A percentile compares a stretch with the other conserved stretches of the same genome.
These are phyloP conservation scores for Aspergillus biplanus DNA, from an alignment of 495 filamentous ascomycete species.

Conservation along the genomic window DNA sequence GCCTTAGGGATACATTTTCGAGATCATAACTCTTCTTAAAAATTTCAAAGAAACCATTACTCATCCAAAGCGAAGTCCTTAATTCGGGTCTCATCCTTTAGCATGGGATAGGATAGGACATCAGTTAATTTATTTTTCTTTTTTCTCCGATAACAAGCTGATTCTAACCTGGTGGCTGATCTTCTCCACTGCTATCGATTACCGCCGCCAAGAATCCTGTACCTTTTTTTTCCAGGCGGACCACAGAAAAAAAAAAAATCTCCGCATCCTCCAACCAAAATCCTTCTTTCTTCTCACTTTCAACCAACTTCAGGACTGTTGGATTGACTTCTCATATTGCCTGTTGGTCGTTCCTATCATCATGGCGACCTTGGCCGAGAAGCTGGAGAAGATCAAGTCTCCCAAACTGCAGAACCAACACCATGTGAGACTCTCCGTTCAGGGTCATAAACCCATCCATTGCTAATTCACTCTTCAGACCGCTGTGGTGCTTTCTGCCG, in stretches of 20 bases:
- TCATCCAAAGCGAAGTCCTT: neutral
- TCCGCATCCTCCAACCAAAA: conserved; percentile 32
- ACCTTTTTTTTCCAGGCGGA: conserved; percentile 36
- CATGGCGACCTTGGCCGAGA: conserved; percentile 80
- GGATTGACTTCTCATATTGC: conserved; percentile 24
- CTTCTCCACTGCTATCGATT: conserved; percentile 29
- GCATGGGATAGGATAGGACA: too few species aligned
- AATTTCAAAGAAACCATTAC: neutral
- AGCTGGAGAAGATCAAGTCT: conserved; percentile 93
- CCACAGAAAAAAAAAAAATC: conserved; percentile 35
- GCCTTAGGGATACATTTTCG: neutral
- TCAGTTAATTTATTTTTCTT: too few species aligned
- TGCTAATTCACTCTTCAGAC: conserved; percentile 60
- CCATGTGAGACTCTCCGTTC: conserved; percentile 60
- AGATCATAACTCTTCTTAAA: neutral
- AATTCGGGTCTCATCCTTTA: neutral
- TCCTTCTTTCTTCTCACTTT: conserved; percentile 31
- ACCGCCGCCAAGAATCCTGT: conserved; percentile 38
- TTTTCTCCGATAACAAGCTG: too few species aligned
- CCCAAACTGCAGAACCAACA: conserved; percentile 95
- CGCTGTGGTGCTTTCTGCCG: conserved; percentile 81
- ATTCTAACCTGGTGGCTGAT: neutral
- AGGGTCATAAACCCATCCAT: neutral
- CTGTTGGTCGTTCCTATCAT: conserved; percentile 38
- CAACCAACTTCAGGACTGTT: conserved; percentile 20